phyloP scores from a whole-genome alignment of 345 rosid genomes.

The Eutrema yunnanense region DNA sequence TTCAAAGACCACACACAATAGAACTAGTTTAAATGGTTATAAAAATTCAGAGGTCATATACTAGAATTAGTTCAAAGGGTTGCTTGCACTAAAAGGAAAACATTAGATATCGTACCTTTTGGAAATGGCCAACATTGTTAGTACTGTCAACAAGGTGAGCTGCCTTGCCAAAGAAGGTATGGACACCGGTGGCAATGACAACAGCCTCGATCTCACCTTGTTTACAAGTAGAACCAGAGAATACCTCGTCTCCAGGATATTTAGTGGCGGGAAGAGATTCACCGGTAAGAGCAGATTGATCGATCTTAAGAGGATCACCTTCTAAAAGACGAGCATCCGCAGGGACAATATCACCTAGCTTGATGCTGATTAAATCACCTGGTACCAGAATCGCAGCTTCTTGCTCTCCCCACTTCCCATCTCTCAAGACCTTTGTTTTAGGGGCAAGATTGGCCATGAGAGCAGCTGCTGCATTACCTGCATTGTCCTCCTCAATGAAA shows the following conservation, averaged over 20 bases:
- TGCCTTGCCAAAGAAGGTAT: slow-evolving; percentile 96
- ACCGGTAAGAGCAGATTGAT: slow-evolving; percentile 92
- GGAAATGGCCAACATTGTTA: slow-evolving; percentile 91
- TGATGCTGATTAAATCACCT: slow-evolving; percentile 82
- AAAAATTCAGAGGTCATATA: neutral
- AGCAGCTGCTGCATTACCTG: slow-evolving; percentile 96
- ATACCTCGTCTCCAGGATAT: slow-evolving; percentile 59
- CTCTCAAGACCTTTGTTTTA: slow-evolving; percentile 77
- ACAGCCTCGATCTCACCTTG: slow-evolving; percentile 94
- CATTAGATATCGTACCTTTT: slow-evolving; percentile 37
- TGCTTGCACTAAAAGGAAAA: neutral
- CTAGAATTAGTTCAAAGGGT: neutral
- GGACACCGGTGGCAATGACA: slow-evolving; percentile 87
- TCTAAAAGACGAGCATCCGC: slow-evolving; percentile 93
- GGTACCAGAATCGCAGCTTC: slow-evolving; percentile 84
- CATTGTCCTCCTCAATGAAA: slow-evolving; percentile 90
- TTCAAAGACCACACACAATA: neutral
- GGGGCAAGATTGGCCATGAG: slow-evolving; percentile 97
- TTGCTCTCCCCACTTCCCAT: slow-evolving; percentile 71
- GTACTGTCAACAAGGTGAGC: slow-evolving; percentile 94
- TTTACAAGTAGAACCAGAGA: slow-evolving; percentile 92
- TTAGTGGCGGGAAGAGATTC: slow-evolving; percentile 86
- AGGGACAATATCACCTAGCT: slow-evolving; percentile 83
- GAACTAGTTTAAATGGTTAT: neutral
- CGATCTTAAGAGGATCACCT: slow-evolving; percentile 93